phyloP scores from a whole-genome alignment of 2,329 filamentous ascomycete species.

The Huntiella bhutanensis region DNA sequence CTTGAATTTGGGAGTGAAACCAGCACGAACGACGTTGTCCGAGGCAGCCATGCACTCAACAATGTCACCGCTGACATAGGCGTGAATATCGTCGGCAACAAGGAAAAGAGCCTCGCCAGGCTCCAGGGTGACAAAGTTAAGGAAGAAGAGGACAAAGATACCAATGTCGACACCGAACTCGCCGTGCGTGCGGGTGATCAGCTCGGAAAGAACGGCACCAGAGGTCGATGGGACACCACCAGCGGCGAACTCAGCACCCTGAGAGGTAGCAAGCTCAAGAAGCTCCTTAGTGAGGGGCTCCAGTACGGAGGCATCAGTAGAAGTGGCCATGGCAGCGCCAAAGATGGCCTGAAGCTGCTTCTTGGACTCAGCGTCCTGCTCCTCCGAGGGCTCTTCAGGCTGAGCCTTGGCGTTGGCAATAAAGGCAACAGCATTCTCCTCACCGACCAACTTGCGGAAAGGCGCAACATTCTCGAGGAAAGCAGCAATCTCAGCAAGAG shows the following conservation, averaged over 20 bases:
- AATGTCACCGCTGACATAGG: conserved; percentile 82
- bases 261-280: conserved; percentile 47
- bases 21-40: conserved; percentile 96
- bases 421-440: conserved; percentile 39
- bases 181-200: conserved; percentile 58
- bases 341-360: conserved; percentile 66
- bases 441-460: conserved; percentile 47
- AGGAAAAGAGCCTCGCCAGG: conserved; percentile 92
- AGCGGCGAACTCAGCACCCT: conserved; percentile 55
- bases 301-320: conserved; percentile 39
- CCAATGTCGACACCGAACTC: conserved; percentile 85
- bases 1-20: conserved; percentile 97
- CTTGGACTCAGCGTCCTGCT: conserved; percentile 35
- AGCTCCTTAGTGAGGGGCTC: conserved; percentile 33
- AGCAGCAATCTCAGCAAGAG: conserved; percentile 66
- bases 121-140: conserved; percentile 79
- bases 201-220: conserved; percentile 52
- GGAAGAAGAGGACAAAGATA: conserved; percentile 87
- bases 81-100: conserved; percentile 91
- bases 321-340: conserved; percentile 60
- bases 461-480: conserved; percentile 46
- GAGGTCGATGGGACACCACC: conserved; percentile 48
- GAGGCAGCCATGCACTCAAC: conserved; percentile 98
- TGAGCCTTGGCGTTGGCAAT: conserved; percentile 26
- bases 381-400: conserved; percentile 25